Evolutionary conservation across 2,329 filamentous ascomycete species (phyloP), one percentile per base, ranked within the genome.

Genomic region (Fusarium haematococcum): DNA sequence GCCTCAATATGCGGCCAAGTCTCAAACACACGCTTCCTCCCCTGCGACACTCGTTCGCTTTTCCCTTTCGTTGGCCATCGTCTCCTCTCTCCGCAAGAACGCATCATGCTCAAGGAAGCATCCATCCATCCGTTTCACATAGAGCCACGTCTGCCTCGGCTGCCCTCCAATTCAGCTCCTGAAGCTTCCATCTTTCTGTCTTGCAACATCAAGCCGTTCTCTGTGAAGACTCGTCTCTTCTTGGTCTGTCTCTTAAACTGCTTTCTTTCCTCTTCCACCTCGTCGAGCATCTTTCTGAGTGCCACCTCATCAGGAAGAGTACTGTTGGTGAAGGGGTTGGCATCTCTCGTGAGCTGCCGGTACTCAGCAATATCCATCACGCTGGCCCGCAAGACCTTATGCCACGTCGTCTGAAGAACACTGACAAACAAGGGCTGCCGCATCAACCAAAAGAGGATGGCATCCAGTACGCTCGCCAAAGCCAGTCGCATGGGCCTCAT

Each of bases 401-500:
- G 63, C 81, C 81, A 83, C 3, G 69, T 65, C 2, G 77, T 70
- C 27, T 63, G 74, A 18, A 82, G 63, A 41, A 81, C 65, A 35
- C 73, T 71, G 33, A 77, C 41, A 16, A 79, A 76, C 0, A 63
- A 45, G 4, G 77, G 71, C 18, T 80, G 78, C 2, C 75, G 71
- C n/a, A 80, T 65, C 11, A 83, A 45, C 77, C 77, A 79, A 66
- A 76, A 77, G 56, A 79, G 70, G 13, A 74, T 64, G 30, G 75
- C 68, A 50, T 83, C 81, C 23, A 83, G 48, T 6, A 83, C 62
- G 5, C 75, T 71, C n/a, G 78, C 80, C 71, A 83, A 67, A 2
- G 78, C 80, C 48, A 83, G 66, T 35, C 80, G 73, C 69, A 83
- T 78, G 4, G 80, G 80, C 67, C 74, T 65, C 75, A 82, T 79